Evolutionary conservation across 371 early-diverging fungal genomes (phyloP).

Genomic region (Coemansia sp.): DNA sequence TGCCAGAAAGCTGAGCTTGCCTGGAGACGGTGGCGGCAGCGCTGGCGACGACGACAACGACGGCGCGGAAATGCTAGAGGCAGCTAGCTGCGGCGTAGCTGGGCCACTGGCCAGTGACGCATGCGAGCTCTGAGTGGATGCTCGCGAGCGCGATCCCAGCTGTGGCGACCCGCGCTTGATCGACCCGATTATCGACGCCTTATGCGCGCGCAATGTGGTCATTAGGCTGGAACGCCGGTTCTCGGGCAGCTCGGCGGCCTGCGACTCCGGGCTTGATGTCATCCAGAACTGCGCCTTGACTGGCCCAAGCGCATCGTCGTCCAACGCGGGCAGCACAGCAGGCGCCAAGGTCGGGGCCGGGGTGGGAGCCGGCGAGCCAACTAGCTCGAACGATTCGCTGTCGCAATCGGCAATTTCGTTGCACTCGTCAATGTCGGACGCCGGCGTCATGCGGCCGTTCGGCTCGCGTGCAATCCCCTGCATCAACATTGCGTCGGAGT

Average conservation of each 20-base stretch:
- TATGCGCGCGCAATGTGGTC: constrained; percentile 35
- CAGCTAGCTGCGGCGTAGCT: background rate
- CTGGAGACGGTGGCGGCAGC: background rate
- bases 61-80: background rate
- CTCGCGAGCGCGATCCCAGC: background rate
- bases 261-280: constrained; percentile 40
- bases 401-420: background rate
- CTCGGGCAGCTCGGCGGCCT: constrained; percentile 14
- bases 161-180: constrained; percentile 32
- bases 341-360: background rate
- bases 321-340: background rate
- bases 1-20: constrained; percentile 4
- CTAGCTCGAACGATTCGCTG: constrained; percentile 12
- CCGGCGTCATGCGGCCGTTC: constrained; percentile 1
- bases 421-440: background rate
- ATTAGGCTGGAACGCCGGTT: constrained; percentile 15
- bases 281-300: constrained; percentile 45
- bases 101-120: background rate
- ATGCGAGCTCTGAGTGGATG: constrained; percentile 10
- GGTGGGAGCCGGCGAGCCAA: background rate
- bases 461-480: constrained; percentile 7
- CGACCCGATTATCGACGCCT: constrained; percentile 39
- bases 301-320: constrained; percentile 4
- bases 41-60: background rate
- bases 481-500: constrained; percentile 18